Evolutionary conservation across 2,329 filamentous ascomycete genomes (phyloP).

Genomic region (Achaetomium macrosporum): DNA sequence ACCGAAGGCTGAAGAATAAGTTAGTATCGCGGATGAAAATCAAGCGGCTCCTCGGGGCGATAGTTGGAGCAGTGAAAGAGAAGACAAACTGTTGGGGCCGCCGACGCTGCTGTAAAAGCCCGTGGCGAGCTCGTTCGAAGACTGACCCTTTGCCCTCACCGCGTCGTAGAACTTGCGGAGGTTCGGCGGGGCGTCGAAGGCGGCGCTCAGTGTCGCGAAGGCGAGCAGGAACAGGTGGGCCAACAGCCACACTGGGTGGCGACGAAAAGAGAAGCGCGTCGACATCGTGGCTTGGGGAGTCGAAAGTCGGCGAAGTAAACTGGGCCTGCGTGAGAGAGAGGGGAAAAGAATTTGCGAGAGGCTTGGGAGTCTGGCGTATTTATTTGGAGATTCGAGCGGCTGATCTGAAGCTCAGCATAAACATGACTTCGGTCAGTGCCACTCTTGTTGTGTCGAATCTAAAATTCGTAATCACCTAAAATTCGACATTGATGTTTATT

Average conservation of each 20-base stretch:
- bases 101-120: conserved; percentile 30
- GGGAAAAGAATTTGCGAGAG: no score
- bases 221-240: background rate
- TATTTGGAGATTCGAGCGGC: no score
- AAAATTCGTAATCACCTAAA: no score
- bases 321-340: no score
- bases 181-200: conserved; percentile 24
- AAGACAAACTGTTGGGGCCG: conserved; percentile 25
- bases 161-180: conserved; percentile 30
- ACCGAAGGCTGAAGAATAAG: conserved; percentile 21
- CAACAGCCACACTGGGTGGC: background rate
- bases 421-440: no score
- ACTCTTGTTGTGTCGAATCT: no score
- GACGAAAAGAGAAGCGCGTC: no score
- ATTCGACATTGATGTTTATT: no score
- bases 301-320: background rate
- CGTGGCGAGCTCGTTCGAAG: conserved; percentile 27
- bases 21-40: background rate
- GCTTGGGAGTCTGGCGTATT: no score
- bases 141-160: conserved; percentile 27
- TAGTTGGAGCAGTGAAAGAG: background rate
- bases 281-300: background rate
- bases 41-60: background rate
- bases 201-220: background rate
- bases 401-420: no score